Conservation (phyloP, 2,329 filamentous ascomycete species). For the Cladobotryum mycophilum region DNA sequence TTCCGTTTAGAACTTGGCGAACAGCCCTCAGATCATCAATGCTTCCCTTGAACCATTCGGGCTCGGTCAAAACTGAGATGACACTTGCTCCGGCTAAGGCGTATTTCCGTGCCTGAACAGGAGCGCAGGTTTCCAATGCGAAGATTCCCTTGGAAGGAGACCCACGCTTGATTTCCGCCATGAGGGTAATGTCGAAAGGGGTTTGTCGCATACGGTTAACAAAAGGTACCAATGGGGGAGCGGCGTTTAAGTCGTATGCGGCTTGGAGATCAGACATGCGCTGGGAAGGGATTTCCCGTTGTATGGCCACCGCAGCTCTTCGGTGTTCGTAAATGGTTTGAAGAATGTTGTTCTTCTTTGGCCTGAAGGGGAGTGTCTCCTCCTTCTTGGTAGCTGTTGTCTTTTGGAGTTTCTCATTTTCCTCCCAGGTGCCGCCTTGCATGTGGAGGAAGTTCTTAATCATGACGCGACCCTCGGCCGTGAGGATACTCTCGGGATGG, state of each 20-base stretch:
- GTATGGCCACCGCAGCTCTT: conserved; percentile 65
- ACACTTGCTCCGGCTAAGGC: conserved; percentile 91
- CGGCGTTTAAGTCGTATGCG: conserved; percentile 75
- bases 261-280: conserved; percentile 78
- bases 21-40: conserved; percentile 89
- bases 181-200: conserved; percentile 80
- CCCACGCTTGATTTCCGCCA: conserved; percentile 95
- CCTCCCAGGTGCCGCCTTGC: conserved; percentile 86
- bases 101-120: conserved; percentile 84
- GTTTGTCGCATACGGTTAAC: conserved; percentile 72
- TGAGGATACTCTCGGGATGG: conserved; percentile 94
- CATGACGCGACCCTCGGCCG: conserved; percentile 81
- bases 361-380: conserved; percentile 20
- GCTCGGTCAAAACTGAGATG: conserved; percentile 97
- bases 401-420: conserved; percentile 58
- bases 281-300: conserved; percentile 81
- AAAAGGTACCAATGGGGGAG: conserved; percentile 78
- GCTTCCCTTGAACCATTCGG: conserved; percentile 98
- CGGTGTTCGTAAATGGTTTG: conserved; percentile 86
- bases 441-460: conserved; percentile 86
- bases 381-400: conserved; percentile 24
- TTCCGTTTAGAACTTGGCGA: conserved; percentile 78
- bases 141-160: conserved; percentile 97
- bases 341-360: conserved; percentile 75
- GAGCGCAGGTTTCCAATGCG: conserved; percentile 77